Evolutionary conservation across 176 grass and related monocot genomes (phyloP), one percentile per base, ranked within the genome.

Genomic region (Puccinellia tenuiflora): DNA sequence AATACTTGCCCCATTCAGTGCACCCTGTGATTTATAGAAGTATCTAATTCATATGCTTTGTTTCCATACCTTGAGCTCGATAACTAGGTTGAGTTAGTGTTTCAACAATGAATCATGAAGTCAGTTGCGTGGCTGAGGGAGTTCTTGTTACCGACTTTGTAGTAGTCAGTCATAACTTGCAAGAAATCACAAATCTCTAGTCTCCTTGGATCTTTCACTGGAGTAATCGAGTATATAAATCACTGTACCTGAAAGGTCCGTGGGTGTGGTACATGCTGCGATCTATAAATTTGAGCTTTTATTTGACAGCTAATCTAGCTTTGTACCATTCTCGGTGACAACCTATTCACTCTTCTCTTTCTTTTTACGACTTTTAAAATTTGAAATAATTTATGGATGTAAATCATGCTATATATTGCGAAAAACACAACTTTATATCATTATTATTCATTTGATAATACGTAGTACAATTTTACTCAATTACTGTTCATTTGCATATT

Each of bases 131-230:
- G 24, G 28, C n/a, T n/a, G n/a, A n/a, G n/a, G n/a, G n/a, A n/a
- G n/a, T n/a, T n/a, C n/a, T n/a, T n/a, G n/a, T n/a, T n/a, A n/a
- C n/a, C n/a, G n/a, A n/a, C n/a, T n/a, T n/a, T n/a, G n/a, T n/a
- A n/a, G n/a, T n/a, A n/a, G n/a, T n/a, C n/a, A n/a, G n/a, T n/a
- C n/a, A n/a, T n/a, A n/a, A n/a, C n/a, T n/a, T n/a, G n/a, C n/a
- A n/a, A n/a, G n/a, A n/a, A n/a, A n/a, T n/a, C n/a, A 72, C 80
- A 33, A n/a, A 82, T 30, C 51, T 10, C 42, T 53, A 65, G 28
- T 55, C n/a, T 60, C 29, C 18, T 72, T 53, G 18, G 54, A 79
- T 87, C 79, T 69, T 69, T 79, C 6, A 62, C 12, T 81, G 18
- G n/a, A n/a, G n/a, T n/a, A n/a, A n/a, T n/a, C n/a, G 17, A 53